Evolutionary conservation across 176 grass and related monocot species (phyloP).

Genomic region (Miscanthus lutarioriparius): DNA sequence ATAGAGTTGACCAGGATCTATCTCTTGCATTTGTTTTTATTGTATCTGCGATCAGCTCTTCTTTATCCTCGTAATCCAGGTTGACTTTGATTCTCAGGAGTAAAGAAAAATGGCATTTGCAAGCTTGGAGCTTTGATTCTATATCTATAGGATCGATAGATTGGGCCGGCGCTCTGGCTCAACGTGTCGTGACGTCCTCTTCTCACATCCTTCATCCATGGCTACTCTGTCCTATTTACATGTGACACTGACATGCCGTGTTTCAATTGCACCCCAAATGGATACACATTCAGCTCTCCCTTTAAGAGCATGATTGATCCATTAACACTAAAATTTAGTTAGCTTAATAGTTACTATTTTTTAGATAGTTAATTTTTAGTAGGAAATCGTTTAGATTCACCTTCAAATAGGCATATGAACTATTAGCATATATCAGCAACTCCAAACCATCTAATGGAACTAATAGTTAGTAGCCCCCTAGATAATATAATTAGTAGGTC

Average conservation of each 20-base stretch:
- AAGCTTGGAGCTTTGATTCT: neutral
- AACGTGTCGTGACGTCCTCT: slow-evolving; percentile 2
- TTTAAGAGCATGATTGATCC: too few relatives aligned
- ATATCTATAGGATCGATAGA: neutral
- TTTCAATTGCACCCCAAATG: neutral
- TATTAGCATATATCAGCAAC: too few relatives aligned
- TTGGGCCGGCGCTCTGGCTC: neutral
- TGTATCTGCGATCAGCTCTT: neutral
- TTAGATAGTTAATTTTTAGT: too few relatives aligned
- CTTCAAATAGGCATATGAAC: neutral
- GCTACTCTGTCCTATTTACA: neutral
- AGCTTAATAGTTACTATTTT: too few relatives aligned
- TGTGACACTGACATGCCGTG: neutral
- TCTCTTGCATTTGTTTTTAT: neutral
- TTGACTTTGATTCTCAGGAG: slow-evolving; percentile 33
- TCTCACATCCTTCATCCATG: too few relatives aligned
- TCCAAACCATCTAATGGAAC: neutral
- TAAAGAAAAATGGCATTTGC: neutral
- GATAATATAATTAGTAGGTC: neutral
- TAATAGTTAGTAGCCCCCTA: neutral
- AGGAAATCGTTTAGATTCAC: too few relatives aligned
- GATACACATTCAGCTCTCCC: too few relatives aligned
- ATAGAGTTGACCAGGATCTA: slow-evolving; percentile 54
- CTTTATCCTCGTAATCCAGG: slow-evolving; percentile 1
- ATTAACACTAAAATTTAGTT: too few relatives aligned